Percentiles rank a stretch among this genome's conserved stretches.
Evolutionary conservation across 2,329 filamentous ascomycete genomes (phyloP).

Genomic region (Phyllachora maydis): DNA sequence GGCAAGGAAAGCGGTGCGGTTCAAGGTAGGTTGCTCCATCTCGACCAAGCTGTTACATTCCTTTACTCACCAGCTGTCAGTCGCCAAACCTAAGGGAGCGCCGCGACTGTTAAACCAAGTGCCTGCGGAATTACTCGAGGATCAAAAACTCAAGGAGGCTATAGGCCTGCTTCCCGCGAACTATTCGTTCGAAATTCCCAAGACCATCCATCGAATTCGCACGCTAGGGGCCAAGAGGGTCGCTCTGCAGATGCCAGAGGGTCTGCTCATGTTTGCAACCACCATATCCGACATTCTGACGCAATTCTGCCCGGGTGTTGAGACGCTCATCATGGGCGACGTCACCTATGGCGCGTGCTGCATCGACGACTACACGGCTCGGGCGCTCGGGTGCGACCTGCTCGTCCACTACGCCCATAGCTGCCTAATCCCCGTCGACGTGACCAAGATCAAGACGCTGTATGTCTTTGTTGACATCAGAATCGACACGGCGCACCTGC

Average conservation of each 20-base stretch:
- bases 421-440: conserved; percentile 86
- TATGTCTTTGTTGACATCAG: conserved; percentile 98
- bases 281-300: conserved; percentile 94
- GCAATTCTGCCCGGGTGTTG: conserved; percentile 77
- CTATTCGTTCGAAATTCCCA: conserved; percentile 96
- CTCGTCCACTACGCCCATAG: conserved; percentile 95
- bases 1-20: conserved; percentile 44
- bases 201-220: conserved; percentile 88
- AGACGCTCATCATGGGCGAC: conserved; percentile 96
- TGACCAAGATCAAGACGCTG: conserved; percentile 89
- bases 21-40: conserved; percentile 30
- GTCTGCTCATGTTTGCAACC: conserved; percentile 83
- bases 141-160: conserved; percentile 69
- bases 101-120: conserved; percentile 81
- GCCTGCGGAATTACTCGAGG: conserved; percentile 66
- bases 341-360: conserved; percentile 98
- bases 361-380: conserved; percentile 93
- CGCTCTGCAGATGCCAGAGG: conserved; percentile 94
- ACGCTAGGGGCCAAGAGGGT: conserved; percentile 61
- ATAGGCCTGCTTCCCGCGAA: conserved; percentile 79
- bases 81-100: conserved; percentile 48
- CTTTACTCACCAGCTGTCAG: conserved; percentile 19
- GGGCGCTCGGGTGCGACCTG: conserved; percentile 82
- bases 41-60: too few species aligned
- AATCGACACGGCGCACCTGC: conserved; percentile 75